Evolutionary conservation across 1,284 basidiomycete species (phyloP).

Genomic region (Ustilago lituana): DNA sequence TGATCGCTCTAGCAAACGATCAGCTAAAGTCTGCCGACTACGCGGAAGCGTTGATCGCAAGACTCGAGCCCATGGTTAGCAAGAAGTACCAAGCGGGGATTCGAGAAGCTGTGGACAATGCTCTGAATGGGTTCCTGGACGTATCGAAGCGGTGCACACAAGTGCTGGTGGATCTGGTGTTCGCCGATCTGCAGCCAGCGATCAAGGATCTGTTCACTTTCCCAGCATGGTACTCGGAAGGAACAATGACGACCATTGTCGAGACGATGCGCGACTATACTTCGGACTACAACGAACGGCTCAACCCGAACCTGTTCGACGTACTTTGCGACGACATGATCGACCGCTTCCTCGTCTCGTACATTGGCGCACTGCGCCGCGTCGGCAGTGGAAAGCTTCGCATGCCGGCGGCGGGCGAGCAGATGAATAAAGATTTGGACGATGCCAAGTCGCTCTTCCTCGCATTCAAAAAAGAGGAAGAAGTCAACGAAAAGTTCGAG

Average conservation of each 20-base stretch:
- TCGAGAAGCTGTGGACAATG: constrained; percentile 87
- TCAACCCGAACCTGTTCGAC: constrained; percentile 90
- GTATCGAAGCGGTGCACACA: constrained; percentile 97
- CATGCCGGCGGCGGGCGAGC: constrained; percentile 83
- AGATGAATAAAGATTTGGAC: constrained; percentile 83
- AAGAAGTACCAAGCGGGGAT: constrained; percentile 89
- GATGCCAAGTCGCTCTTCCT: constrained; percentile 83
- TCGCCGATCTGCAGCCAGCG: constrained; percentile 91
- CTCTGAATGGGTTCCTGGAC: constrained; percentile 97
- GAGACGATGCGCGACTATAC: constrained; percentile 97
- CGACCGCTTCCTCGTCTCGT: constrained; percentile 87
- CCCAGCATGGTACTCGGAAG: constrained; percentile 73
- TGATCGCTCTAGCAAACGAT: constrained; percentile 97
- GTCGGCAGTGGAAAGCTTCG: constrained; percentile 78
- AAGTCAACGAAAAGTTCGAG: constrained; percentile 84
- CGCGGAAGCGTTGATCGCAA: constrained; percentile 82
- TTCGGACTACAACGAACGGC: constrained; percentile 86
- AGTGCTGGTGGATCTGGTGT: constrained; percentile 90
- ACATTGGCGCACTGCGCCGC: constrained; percentile 86
- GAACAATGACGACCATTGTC: constrained; percentile 82
- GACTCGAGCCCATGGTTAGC: constrained; percentile 89
- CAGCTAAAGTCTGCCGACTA: constrained; percentile 96
- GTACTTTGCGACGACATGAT: constrained; percentile 91
- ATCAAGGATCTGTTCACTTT: constrained; percentile 84
- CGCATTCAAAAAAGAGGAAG: constrained; percentile 79